phyloP scores from a whole-genome alignment of 768 basidiomycete genomes.

The Pisolithus microcarpus region DNA sequence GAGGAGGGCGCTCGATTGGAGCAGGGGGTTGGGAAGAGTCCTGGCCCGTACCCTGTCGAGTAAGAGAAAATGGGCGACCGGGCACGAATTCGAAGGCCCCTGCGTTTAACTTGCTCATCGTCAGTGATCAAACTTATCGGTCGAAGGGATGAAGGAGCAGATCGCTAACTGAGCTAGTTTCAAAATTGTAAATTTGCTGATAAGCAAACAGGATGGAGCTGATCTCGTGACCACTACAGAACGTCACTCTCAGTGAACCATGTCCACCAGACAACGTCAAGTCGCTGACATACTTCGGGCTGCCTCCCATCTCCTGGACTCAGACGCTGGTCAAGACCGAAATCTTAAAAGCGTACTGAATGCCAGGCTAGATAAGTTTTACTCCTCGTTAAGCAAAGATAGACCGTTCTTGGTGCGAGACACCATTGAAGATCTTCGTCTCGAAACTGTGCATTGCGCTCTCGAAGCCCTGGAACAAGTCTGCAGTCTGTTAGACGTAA shows the following conservation, averaged over 20 bases:
- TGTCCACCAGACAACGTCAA: neutral
- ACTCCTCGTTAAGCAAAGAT: slow-evolving; percentile 8
- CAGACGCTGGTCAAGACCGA: neutral
- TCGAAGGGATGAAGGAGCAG: too few species aligned
- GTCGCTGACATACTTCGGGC: slow-evolving; percentile 3
- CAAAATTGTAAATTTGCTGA: neutral
- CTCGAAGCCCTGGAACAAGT: slow-evolving; percentile 42
- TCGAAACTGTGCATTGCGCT: slow-evolving; percentile 50
- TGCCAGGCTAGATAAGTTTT: slow-evolving; percentile 9
- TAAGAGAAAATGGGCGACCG: slow-evolving; percentile 45
- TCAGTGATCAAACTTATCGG: slow-evolving; percentile 9
- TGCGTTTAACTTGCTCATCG: slow-evolving; percentile 83
- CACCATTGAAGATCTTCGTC: slow-evolving; percentile 39
- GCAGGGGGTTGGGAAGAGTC: slow-evolving; percentile 31
- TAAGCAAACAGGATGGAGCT: neutral
- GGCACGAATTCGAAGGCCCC: slow-evolving; percentile 83
- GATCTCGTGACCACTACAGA: slow-evolving; percentile 15
- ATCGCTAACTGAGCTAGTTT: too few species aligned
- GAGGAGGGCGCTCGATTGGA: slow-evolving; percentile 50
- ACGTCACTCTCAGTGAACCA: neutral
- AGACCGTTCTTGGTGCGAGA: slow-evolving; percentile 3
- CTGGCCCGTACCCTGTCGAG: slow-evolving; percentile 21
- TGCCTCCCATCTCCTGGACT: slow-evolving; percentile 11
- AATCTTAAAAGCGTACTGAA: slow-evolving; percentile 7
- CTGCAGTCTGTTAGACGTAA: slow-evolving; percentile 35